phyloP scores from a whole-genome alignment of 768 basidiomycete species.

The Naganishia friedmannii region DNA sequence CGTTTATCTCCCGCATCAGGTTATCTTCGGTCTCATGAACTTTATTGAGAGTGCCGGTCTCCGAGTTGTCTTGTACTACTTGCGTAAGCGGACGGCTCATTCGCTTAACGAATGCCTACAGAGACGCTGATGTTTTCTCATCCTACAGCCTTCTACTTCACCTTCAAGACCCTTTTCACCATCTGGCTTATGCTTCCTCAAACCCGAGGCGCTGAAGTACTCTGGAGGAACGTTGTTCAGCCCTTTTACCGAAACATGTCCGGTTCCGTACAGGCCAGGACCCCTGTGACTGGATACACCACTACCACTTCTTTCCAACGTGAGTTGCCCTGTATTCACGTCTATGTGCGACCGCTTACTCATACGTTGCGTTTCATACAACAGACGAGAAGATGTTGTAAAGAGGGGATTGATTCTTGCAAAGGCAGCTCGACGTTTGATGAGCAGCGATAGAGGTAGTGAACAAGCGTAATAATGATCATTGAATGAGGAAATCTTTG shows the following conservation, averaged over 20 bases:
- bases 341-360: neutral
- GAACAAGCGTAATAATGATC: too few species aligned
- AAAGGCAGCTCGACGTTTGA: too few species aligned
- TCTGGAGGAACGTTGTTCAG: slow-evolving; percentile 73
- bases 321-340: slow-evolving; percentile 33
- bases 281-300: slow-evolving; percentile 52
- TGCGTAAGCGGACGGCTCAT: slow-evolving; percentile 34
- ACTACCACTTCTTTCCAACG: slow-evolving; percentile 50
- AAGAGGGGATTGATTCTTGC: slow-evolving; percentile 9
- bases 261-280: slow-evolving; percentile 42
- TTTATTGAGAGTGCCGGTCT: slow-evolving; percentile 83
- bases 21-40: slow-evolving; percentile 86
- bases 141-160: slow-evolving; percentile 83
- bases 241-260: slow-evolving; percentile 60
- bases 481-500: too few species aligned
- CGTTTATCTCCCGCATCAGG: slow-evolving; percentile 39
- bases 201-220: slow-evolving; percentile 68
- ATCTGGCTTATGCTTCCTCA: slow-evolving; percentile 61
- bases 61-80: slow-evolving; percentile 74
- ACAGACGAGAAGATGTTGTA: slow-evolving; percentile 51
- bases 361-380: neutral
- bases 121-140: neutral
- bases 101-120: neutral
- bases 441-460: too few species aligned
- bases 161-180: slow-evolving; percentile 85